These are phyloP conservation scores for Diospyros lotus DNA, from an alignment of 148 eudicot species.

Conservation along the genomic window DNA sequence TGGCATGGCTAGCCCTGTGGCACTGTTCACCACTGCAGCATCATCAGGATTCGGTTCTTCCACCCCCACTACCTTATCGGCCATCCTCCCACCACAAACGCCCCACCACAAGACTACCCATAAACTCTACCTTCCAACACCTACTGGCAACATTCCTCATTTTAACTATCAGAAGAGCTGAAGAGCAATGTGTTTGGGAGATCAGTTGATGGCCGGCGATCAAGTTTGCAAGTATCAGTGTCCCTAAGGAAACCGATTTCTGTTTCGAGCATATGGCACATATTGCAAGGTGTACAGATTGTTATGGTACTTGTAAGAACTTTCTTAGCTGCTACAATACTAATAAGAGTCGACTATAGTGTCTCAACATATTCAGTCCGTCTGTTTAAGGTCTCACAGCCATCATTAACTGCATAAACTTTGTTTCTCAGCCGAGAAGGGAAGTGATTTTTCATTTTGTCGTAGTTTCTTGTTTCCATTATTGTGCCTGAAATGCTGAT, in stretches of 20 bases:
- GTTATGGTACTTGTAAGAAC: background rate
- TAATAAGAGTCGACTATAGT: background rate
- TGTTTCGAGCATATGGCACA: background rate
- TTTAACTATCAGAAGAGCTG: constrained; percentile 10
- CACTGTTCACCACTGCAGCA: constrained; percentile 62
- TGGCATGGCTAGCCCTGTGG: constrained; percentile 24
- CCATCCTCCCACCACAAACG: constrained; percentile 13
- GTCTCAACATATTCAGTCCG: too few species aligned
- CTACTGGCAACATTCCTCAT: constrained; percentile 17
- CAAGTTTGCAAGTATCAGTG: background rate
- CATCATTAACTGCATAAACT: too few species aligned
- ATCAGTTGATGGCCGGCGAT: background rate
- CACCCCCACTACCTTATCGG: constrained; percentile 20
- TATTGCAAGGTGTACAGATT: background rate
- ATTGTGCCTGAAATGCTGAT: too few species aligned
- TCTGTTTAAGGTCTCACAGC: too few species aligned
- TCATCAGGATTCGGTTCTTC: constrained; percentile 89
- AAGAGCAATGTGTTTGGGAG: background rate
- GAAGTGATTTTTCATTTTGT: too few species aligned
- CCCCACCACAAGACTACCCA: constrained; percentile 15
- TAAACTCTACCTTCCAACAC: constrained; percentile 14
- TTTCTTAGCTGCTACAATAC: background rate
- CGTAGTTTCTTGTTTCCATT: too few species aligned
- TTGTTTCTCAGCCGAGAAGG: too few species aligned
- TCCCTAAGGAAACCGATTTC: background rate